phyloP scores from a whole-genome alignment of 2,329 filamentous ascomycete genomes.

The Phoma herbarum region DNA sequence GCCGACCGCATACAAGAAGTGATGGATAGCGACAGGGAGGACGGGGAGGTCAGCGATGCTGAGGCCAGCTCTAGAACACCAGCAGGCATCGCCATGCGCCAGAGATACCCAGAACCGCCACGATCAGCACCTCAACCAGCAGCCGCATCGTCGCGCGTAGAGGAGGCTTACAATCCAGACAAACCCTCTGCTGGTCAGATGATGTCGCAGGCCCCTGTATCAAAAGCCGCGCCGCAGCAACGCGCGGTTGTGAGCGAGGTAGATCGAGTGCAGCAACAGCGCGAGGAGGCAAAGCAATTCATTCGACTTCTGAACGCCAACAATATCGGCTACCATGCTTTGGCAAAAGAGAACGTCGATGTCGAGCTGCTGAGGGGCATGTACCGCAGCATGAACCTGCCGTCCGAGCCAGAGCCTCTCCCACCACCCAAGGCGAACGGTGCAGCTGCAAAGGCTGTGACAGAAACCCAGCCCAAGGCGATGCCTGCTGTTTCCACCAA shows the following conservation, averaged over 20 bases:
- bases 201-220: constrained; percentile 2
- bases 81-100: constrained; percentile 19
- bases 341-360: constrained; percentile 54
- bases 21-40: constrained; percentile 65
- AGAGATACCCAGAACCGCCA: constrained; percentile 26
- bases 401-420: constrained; percentile 40
- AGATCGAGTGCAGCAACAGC: constrained; percentile 33
- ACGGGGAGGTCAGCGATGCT: constrained; percentile 78
- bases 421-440: constrained; percentile 31
- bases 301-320: constrained; percentile 57
- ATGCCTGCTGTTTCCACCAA: constrained; percentile 35
- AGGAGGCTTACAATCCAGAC: constrained; percentile 30
- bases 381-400: constrained; percentile 41
- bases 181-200: constrained; percentile 31
- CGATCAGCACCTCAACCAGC: constrained; percentile 34
- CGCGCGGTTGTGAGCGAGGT: constrained; percentile 5
- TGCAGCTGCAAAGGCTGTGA: constrained; percentile 11
- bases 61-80: constrained; percentile 28
- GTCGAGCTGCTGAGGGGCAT: constrained; percentile 37
- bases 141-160: constrained; percentile 3
- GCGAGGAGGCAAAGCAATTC: constrained; percentile 49
- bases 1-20: constrained; percentile 43
- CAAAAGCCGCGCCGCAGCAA: constrained; percentile 14
- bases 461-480: constrained; percentile 20
- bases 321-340: constrained; percentile 76